Conservation (phyloP, 768 basidiomycete species). For the Tremella fuciformis region DNA sequence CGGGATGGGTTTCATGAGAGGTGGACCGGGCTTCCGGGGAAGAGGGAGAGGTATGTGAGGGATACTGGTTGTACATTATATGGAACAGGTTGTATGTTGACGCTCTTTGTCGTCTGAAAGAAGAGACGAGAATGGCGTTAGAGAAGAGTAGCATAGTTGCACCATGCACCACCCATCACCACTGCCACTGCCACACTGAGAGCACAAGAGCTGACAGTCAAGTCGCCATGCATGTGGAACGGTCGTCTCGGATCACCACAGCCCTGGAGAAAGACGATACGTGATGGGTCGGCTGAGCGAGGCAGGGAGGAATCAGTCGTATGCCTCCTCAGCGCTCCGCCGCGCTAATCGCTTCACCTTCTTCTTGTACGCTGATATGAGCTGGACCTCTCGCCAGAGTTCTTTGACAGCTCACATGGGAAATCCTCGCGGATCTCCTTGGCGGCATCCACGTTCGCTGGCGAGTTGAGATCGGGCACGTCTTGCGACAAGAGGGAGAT, state of each 20-base stretch:
- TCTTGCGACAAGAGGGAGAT: slow-evolving; percentile 93
- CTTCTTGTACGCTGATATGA: slow-evolving; percentile 82
- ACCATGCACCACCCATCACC: too few species aligned
- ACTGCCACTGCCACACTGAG: too few species aligned
- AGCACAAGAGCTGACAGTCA: neutral
- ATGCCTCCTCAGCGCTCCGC: slow-evolving; percentile 83
- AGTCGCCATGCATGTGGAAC: neutral
- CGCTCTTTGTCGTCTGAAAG: too few species aligned
- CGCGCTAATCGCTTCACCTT: slow-evolving; percentile 87
- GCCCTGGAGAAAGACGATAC: neutral
- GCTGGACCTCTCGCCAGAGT: too few species aligned
- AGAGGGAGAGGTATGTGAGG: neutral
- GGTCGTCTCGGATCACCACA: neutral
- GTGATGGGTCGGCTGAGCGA: neutral
- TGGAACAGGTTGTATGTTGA: too few species aligned
- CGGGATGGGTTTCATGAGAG: slow-evolving; percentile 3
- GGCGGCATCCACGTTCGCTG: slow-evolving; percentile 94
- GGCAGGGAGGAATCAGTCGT: slow-evolving; percentile 56
- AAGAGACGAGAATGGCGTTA: too few species aligned
- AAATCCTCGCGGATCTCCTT: slow-evolving; percentile 49
- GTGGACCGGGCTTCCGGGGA: neutral
- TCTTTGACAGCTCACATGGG: slow-evolving; percentile 32
- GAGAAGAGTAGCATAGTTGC: too few species aligned
- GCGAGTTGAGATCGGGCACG: slow-evolving; percentile 84
- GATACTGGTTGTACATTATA: too few species aligned